Evolutionary conservation across 2,329 filamentous ascomycete genomes (phyloP).

Genomic region (Aspergillus quadricinctus): DNA sequence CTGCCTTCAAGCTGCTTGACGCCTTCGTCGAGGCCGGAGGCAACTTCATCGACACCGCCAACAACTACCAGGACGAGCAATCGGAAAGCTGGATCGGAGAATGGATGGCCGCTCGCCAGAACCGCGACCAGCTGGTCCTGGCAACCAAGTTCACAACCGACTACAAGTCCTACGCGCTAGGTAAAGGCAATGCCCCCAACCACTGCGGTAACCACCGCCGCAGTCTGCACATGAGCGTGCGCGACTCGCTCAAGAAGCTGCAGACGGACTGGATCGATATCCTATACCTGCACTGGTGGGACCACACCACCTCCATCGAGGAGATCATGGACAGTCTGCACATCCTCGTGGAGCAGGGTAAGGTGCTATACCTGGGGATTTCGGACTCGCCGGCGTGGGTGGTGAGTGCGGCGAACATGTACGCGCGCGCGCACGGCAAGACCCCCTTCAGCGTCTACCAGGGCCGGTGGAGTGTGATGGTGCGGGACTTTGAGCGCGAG

Average conservation of each 20-base stretch:
- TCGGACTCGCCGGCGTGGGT: constrained; percentile 41
- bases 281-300: constrained; percentile 55
- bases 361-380: constrained; percentile 41
- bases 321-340: constrained; percentile 39
- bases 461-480: constrained; percentile 37
- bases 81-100: constrained; percentile 65
- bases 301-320: constrained; percentile 39
- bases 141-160: constrained; percentile 66
- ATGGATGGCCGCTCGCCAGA: constrained; percentile 63
- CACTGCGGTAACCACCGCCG: constrained; percentile 40
- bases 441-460: constrained; percentile 39
- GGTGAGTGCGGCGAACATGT: constrained; percentile 36
- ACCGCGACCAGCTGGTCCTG: constrained; percentile 64
- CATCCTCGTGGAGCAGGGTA: constrained; percentile 35
- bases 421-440: constrained; percentile 37
- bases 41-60: constrained; percentile 70
- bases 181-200: constrained; percentile 32
- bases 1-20: constrained; percentile 61
- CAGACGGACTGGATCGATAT: constrained; percentile 52
- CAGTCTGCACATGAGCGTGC: constrained; percentile 41
- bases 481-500: constrained; percentile 39
- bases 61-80: constrained; percentile 63
- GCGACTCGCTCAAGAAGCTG: constrained; percentile 45
- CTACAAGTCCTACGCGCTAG: constrained; percentile 43
- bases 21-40: constrained; percentile 62